phyloP scores from a whole-genome alignment of 2,329 filamentous ascomycete genomes.

The Xylaria sp. region DNA sequence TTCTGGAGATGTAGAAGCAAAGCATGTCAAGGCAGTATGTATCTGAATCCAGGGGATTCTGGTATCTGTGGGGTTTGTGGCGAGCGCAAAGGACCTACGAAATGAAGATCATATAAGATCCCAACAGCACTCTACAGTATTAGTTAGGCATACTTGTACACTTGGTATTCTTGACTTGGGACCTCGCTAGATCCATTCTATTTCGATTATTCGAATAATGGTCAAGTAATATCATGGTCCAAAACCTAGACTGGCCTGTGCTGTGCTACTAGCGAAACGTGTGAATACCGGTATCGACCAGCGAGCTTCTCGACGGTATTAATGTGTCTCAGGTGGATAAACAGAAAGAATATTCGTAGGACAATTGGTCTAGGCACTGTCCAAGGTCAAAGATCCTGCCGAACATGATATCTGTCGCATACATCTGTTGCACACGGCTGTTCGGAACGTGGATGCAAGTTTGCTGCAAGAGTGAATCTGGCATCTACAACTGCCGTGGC shows the following conservation, averaged over 20 bases:
- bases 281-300: neutral
- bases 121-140: neutral
- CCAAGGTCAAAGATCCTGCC: neutral
- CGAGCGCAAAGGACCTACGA: constrained; percentile 43
- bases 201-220: neutral
- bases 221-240: neutral
- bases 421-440: no score
- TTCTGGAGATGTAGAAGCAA: constrained; percentile 72
- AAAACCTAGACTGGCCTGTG: neutral
- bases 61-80: constrained; percentile 78
- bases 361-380: neutral
- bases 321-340: neutral
- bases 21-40: constrained; percentile 65
- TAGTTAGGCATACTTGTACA: neutral
- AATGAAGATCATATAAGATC: constrained; percentile 33
- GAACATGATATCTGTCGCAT: neutral
- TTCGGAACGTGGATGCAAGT: neutral
- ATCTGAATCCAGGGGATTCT: constrained; percentile 75
- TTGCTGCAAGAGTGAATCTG: neutral
- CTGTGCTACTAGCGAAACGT: neutral
- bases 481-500: neutral
- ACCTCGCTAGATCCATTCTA: neutral
- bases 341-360: neutral
- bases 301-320: neutral
- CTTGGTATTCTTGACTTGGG: neutral